phyloP scores from a whole-genome alignment of 2,329 filamentous ascomycete genomes.

The Neonectria hederae region DNA sequence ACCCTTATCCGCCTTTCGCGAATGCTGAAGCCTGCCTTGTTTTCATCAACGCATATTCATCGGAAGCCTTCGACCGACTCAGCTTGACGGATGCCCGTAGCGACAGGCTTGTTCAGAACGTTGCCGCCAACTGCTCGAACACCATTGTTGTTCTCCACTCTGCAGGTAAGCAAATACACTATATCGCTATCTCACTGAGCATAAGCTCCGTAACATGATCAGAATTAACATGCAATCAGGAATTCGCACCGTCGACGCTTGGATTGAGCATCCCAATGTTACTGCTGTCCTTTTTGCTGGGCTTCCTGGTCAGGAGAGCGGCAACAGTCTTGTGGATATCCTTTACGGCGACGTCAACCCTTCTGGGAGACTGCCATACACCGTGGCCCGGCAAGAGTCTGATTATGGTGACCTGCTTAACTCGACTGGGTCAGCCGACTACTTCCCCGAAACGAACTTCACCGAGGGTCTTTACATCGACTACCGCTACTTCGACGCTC shows the following conservation, averaged over 20 bases:
- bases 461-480: neutral
- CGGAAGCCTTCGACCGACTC: constrained; percentile 75
- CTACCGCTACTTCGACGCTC: neutral
- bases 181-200: neutral
- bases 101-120: constrained; percentile 66
- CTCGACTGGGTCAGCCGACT: neutral
- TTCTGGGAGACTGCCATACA: constrained; percentile 70
- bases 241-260: constrained; percentile 68
- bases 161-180: constrained; percentile 56
- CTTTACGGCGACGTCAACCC: constrained; percentile 66
- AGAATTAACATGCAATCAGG: neutral
- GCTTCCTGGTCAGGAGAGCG: constrained; percentile 73
- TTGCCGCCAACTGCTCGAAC: constrained; percentile 68
- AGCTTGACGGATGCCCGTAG: constrained; percentile 70
- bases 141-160: constrained; percentile 73
- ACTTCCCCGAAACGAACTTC: neutral
- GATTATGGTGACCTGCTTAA: neutral
- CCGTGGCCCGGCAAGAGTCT: constrained; percentile 60
- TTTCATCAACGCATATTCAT: constrained; percentile 81
- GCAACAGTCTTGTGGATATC: constrained; percentile 62
- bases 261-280: constrained; percentile 72
- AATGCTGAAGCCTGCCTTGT: constrained; percentile 76
- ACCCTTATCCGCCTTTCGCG: constrained; percentile 41
- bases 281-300: constrained; percentile 71
- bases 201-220: neutral